Evolutionary conservation across 352 stramenopile genomes (phyloP).

Genomic region (Pythium diclinum): DNA sequence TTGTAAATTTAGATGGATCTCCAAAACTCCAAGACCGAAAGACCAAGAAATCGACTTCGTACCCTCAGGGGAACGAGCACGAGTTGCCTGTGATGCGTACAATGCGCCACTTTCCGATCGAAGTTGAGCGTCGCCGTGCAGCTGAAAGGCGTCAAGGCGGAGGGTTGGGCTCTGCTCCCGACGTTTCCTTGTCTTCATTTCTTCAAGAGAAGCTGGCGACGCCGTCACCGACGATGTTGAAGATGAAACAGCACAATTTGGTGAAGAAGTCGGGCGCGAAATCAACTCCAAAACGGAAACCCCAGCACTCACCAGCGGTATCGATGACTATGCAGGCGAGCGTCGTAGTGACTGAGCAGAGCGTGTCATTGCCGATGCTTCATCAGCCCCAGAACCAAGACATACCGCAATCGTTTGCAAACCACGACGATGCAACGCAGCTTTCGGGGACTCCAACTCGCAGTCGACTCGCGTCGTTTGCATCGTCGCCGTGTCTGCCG

Average conservation of each 20-base stretch:
- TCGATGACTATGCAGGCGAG: slow-evolving; percentile 35
- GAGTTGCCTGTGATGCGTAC: slow-evolving; percentile 22
- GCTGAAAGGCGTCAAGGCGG: neutral
- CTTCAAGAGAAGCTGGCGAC: slow-evolving; percentile 6
- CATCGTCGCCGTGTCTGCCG: slow-evolving; percentile 4
- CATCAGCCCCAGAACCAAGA: neutral
- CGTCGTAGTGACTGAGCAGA: slow-evolving; percentile 34
- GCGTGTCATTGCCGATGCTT: slow-evolving; percentile 38
- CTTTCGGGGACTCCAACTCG: neutral
- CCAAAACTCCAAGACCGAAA: neutral
- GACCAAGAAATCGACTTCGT: neutral
- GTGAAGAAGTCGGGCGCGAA: slow-evolving; percentile 25
- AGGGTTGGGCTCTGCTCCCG: neutral
- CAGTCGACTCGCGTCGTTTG: neutral
- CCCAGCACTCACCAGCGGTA: neutral
- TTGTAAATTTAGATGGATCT: neutral
- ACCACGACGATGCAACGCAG: neutral
- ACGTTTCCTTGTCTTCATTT: slow-evolving; percentile 14
- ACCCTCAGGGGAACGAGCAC: slow-evolving; percentile 6
- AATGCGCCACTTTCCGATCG: slow-evolving; percentile 15
- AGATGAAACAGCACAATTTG: neutral
- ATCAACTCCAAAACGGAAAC: slow-evolving; percentile 36
- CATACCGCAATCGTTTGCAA: neutral
- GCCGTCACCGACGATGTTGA: neutral
- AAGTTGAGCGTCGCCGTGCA: slow-evolving; percentile 2